These are phyloP conservation scores for Iberis amara DNA, from an alignment of 441 rosid species.

Conservation along the genomic window DNA sequence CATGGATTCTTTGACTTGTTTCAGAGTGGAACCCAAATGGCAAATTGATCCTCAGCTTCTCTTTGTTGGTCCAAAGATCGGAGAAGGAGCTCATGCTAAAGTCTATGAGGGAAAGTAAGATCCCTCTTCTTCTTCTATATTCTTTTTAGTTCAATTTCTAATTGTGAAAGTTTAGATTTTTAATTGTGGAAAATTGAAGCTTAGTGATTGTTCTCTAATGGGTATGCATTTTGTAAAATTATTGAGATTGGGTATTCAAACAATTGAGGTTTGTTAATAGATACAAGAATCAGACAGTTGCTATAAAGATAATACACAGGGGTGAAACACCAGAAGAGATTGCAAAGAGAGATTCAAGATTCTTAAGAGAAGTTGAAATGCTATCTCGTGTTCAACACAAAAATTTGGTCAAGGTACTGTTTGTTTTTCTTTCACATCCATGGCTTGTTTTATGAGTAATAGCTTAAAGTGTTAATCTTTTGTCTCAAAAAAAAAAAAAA, in stretches of 20 bases:
- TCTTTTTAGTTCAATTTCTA: background rate
- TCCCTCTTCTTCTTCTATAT: conserved; percentile 9
- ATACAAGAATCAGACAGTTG: conserved; percentile 57
- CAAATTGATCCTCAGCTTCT: conserved; percentile 58
- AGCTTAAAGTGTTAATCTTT: background rate
- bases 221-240: background rate
- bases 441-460: background rate
- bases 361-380: conserved; percentile 57
- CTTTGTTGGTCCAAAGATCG: conserved; percentile 61
- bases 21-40: conserved; percentile 49
- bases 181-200: background rate
- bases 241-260: background rate
- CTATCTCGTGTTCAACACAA: conserved; percentile 56
- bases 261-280: conserved; percentile 19
- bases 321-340: conserved; percentile 55
- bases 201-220: background rate
- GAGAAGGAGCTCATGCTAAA: conserved; percentile 72
- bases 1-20: conserved; percentile 58
- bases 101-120: conserved; percentile 71
- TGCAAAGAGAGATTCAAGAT: conserved; percentile 46
- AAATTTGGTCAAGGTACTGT: conserved; percentile 52
- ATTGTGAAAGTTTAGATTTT: background rate
- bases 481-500: background rate
- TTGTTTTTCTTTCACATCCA: conserved; percentile 1
- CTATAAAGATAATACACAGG: conserved; percentile 49